Evolutionary conservation across 768 basidiomycete genomes (phyloP).

Genomic region (Trametes maxima): DNA sequence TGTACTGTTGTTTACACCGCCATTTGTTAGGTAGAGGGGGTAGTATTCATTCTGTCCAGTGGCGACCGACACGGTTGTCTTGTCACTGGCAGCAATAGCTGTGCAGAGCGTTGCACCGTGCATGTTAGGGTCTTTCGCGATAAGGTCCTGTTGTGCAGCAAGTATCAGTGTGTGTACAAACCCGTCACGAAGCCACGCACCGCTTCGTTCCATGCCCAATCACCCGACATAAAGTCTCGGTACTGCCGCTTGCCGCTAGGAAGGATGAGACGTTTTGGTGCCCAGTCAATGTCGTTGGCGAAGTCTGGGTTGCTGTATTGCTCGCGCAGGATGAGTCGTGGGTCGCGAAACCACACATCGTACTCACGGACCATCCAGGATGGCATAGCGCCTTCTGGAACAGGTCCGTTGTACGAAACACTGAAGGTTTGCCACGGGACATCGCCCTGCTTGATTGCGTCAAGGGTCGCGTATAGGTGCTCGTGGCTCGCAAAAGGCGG

Average conservation of each 20-base stretch:
- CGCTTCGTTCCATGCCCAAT: slow-evolving; percentile 14
- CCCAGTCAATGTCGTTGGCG: slow-evolving; percentile 26
- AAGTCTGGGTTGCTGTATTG: slow-evolving; percentile 29
- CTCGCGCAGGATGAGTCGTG: slow-evolving; percentile 16
- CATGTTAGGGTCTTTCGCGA: background rate
- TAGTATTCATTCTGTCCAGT: slow-evolving; percentile 34
- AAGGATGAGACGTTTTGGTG: slow-evolving; percentile 22
- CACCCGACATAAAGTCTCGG: slow-evolving; percentile 22
- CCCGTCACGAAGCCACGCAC: background rate
- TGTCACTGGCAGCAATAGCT: slow-evolving; percentile 1
- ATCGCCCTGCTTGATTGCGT: slow-evolving; percentile 36
- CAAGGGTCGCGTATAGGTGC: slow-evolving; percentile 31
- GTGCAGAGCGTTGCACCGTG: background rate
- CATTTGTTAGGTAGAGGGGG: slow-evolving; percentile 31
- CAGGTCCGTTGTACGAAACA: slow-evolving; percentile 25
- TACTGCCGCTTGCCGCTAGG: slow-evolving; percentile 16
- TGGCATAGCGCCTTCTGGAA: slow-evolving; percentile 11
- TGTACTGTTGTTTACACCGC: slow-evolving; percentile 26
- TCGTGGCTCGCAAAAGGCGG: slow-evolving; percentile 4
- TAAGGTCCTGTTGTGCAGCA: background rate
- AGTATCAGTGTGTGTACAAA: background rate
- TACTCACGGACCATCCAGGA: slow-evolving; percentile 29
- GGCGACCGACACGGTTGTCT: slow-evolving; percentile 29
- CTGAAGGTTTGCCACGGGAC: slow-evolving; percentile 41
- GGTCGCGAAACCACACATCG: slow-evolving; percentile 30